Evolutionary conservation across 148 eudicot genomes (phyloP), one percentile per base, ranked within the genome.

Genomic region (Rhododendron williamsianum): DNA sequence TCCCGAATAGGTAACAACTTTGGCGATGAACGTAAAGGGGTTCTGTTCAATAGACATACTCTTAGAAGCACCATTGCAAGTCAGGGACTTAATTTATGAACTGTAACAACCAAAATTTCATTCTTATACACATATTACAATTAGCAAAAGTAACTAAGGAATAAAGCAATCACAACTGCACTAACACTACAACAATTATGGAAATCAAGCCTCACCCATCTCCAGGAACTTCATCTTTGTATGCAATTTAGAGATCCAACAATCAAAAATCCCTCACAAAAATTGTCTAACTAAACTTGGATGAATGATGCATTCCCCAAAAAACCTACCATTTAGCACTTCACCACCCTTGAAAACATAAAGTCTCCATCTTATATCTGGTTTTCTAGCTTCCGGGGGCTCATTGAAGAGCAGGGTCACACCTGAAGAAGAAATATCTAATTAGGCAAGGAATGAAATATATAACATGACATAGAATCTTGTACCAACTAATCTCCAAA

Each of bases 311-410:
- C n/a, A 81, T 74, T 79, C 85, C 36, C 77, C 21, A 5, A 43
- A 35, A 58, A 81, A 71, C 91, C 78, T 90, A 95, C 98, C 99
- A 87, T 94, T 92, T 81, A 97, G 91, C 86, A 92, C 92, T 87
- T 97, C 99, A 67, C 98, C 98, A 78, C 88, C 93, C 93, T 95
- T 97, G 88, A 97, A 97, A 83, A 97, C 98, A 92, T 96, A 96
- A 80, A 96, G 87, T 85, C 99, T 93, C 99, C 98, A 96, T 89
- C 98, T 96, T 82, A 92, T 76, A 86, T 88, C 90, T 89, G 99
- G 99, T 85, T 94, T 95, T 79, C 93, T 93, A 86, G 98, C 96
- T 87, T 97, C 99, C 45, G 97, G 94, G 86, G 99, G 98, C 84
- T 97, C 99, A 81, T 87, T 95, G 88, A 94, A 97, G 83, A 95